Conservation (phyloP, 169 alveolate species). For the Cryptosporidium viatorum region DNA sequence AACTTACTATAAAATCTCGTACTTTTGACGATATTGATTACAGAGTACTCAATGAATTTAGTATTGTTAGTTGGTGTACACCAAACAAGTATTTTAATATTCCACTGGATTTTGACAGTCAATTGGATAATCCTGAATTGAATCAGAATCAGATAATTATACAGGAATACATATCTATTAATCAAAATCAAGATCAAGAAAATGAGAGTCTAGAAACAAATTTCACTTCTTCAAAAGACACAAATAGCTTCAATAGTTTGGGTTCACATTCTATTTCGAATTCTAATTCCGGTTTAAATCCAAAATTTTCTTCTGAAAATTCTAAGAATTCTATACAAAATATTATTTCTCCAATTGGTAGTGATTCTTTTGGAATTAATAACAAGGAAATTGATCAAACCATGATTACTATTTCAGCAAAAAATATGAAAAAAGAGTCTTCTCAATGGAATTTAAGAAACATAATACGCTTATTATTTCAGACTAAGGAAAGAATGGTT, state of each 20-base stretch:
- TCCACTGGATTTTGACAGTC: conserved; percentile 3
- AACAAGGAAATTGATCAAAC: background rate
- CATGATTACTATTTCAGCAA: conserved; percentile 42
- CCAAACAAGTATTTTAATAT: conserved; percentile 57
- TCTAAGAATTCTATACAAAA: background rate
- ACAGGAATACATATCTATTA: conserved; percentile 1
- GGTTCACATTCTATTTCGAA: background rate
- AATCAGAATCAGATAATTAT: background rate
- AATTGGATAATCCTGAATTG: background rate
- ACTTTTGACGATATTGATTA: conserved; percentile 57
- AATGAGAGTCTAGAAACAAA: background rate
- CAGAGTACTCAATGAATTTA: conserved; percentile 54
- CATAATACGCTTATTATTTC: conserved; percentile 10
- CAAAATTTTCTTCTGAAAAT: background rate
- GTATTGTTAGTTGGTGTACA: conserved; percentile 59
- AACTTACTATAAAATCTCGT: conserved; percentile 28
- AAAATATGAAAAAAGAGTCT: conserved; percentile 11
- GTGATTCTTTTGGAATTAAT: background rate
- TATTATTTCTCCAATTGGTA: background rate
- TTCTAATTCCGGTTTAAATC: background rate
- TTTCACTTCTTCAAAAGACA: background rate
- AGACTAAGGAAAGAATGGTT: conserved; percentile 55
- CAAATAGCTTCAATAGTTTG: background rate
- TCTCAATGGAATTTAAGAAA: conserved; percentile 56
- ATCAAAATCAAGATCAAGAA: background rate